These are phyloP conservation scores for Knoxia roxburghii DNA, from an alignment of 257 asterid genomes.

Conservation along the genomic window DNA sequence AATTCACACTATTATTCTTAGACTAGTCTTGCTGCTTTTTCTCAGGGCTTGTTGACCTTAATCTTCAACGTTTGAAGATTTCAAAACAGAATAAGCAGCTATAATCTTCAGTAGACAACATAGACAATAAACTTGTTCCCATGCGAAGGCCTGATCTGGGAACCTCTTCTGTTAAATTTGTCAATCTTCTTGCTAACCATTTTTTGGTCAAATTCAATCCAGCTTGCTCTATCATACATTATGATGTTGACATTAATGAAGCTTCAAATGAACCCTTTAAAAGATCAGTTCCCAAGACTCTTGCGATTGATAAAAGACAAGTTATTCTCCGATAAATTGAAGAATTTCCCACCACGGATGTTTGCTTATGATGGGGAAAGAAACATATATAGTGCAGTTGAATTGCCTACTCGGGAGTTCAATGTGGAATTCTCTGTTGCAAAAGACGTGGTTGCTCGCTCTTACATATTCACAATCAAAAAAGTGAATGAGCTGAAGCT, in stretches of 20 bases:
- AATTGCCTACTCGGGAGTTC: constrained; percentile 35
- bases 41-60: too few relatives aligned
- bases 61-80: constrained; percentile 17
- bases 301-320: constrained; percentile 36
- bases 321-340: constrained; percentile 25
- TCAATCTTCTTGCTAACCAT: constrained; percentile 56
- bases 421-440: constrained; percentile 35
- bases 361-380: constrained; percentile 61
- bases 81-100: constrained; percentile 16
- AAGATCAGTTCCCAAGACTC: constrained; percentile 31
- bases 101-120: constrained; percentile 5
- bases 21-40: too few relatives aligned
- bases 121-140: constrained; percentile 26
- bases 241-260: constrained; percentile 48
- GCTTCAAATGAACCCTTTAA: constrained; percentile 9
- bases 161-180: constrained; percentile 19
- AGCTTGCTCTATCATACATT: constrained; percentile 34
- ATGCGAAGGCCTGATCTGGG: constrained; percentile 56
- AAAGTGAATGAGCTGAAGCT: constrained; percentile 37
- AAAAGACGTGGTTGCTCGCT: constrained; percentile 29
- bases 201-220: constrained; percentile 43
- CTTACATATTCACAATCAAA: constrained; percentile 36
- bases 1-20: too few relatives aligned
- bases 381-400: constrained; percentile 53
- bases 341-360: constrained; percentile 32